Evolutionary conservation across 495 filamentous ascomycete genomes (phyloP), one percentile per base, ranked within the genome.

Genomic region (Diplogelasinospora grovesii): DNA sequence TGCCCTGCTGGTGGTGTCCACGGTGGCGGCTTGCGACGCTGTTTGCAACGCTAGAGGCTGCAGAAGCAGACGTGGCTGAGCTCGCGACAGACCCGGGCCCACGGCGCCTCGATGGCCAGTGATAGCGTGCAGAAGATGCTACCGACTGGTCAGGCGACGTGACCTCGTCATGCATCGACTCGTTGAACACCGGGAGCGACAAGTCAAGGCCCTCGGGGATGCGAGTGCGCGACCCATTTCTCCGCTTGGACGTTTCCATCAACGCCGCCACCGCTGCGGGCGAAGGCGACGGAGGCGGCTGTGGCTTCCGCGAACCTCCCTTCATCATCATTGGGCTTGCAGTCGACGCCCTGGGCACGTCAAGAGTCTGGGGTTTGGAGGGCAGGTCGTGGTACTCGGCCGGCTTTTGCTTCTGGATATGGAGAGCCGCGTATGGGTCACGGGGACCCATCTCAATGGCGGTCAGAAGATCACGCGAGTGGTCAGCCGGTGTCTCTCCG

Each of bases 121-220:
- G 60, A 50, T 61, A 66, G 13, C 54, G 51, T 5, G 42, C 31
- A 13, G 57, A 61, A 21, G 64, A 72, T 15, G 64, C 37, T 14
- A 56, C 59, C 19, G 74, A 72, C 36, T 64, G 63, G 21, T 75
- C 68, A 5, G 72, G 65, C 10, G 75, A 69, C 7, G 64, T 70
- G 19, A 73, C 46, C 27, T 76, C 72, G 25, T 70, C 65, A n/a
- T 56, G 65, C 30, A 72, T 56, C 8, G 72, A 59, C 4, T 64
- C 62, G 46, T 83, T 73, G 36, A 78, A 63, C 1, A 78, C 68
- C 24, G 81, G 74, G 46, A 85, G 70, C 13, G 81, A 78, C 36
- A 93, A 75, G 37, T 92, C 79, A 24, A 98, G 68, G 2, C 82
- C 85, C 44, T 85, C 79, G 9, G 88, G 88, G 43, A 90, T 94